Evolutionary conservation across 2,329 filamentous ascomycete genomes (phyloP).

Genomic region (Aspergillus tamarii): DNA sequence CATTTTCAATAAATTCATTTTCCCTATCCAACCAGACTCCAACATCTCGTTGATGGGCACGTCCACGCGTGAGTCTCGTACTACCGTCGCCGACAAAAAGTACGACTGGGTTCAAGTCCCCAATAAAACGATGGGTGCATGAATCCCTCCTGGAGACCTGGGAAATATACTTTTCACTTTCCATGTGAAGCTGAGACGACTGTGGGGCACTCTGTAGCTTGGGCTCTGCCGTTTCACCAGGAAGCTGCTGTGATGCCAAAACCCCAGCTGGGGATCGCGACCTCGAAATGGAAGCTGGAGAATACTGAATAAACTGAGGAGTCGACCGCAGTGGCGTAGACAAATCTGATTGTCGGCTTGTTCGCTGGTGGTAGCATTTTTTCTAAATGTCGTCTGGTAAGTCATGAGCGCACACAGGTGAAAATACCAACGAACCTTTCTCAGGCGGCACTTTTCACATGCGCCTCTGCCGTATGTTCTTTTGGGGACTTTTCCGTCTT

Average conservation of each 20-base stretch:
- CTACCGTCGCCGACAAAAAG: slow-evolving; percentile 17
- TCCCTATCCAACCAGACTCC: slow-evolving; percentile 20
- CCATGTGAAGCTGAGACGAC: neutral
- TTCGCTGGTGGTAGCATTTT: slow-evolving; percentile 12
- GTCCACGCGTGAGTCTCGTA: slow-evolving; percentile 17
- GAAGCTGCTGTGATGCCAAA: neutral
- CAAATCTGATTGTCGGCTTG: neutral
- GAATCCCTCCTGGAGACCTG: neutral
- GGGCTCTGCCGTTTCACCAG: neutral
- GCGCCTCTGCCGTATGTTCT: slow-evolving; percentile 13
- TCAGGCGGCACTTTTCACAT: slow-evolving; percentile 17
- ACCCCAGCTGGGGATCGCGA: neutral
- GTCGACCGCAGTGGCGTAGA: neutral
- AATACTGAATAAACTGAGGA: neutral
- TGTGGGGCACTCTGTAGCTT: neutral
- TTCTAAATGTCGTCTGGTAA: slow-evolving; percentile 3
- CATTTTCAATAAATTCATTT: slow-evolving; percentile 1
- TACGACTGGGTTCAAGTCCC: slow-evolving; percentile 24
- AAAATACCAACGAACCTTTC: slow-evolving; percentile 13
- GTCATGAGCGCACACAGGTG: neutral
- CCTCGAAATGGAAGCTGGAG: neutral
- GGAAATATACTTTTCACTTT: neutral
- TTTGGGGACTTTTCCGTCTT: slow-evolving; percentile 15
- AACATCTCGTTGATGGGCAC: slow-evolving; percentile 15
- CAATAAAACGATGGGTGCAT: slow-evolving; percentile 19